Evolutionary conservation across 352 stramenopile genomes (phyloP), one percentile per base, ranked within the genome.

Genomic region (Pythium aristosporum): DNA sequence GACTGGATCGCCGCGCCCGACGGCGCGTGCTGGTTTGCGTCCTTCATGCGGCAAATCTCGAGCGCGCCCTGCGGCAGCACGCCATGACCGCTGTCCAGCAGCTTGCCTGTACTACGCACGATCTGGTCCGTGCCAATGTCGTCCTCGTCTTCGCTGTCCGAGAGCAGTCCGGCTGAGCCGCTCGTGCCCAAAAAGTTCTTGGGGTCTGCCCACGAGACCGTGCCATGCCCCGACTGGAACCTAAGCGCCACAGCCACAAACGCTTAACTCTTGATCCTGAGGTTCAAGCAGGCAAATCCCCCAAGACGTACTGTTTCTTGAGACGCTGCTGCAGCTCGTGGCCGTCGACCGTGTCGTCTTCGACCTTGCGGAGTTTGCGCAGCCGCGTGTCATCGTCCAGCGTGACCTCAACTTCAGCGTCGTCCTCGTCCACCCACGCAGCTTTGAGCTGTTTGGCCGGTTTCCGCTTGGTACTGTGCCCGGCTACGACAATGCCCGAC

Each of bases 21-120:
- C 41, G 87, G 87, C 34, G 81, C 79, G 62, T 96, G 87, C 65
- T 96, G 85, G 73, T 98, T 98, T 21, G 92, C 89, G 63, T 98
- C 93, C 59, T 96, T 96, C 72, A 96, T 87, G 32, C 91, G 82
- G 10, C 61, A 69, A 11, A 96, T 74, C 5, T 91, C 82, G 10
- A 95, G 71, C 47, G 75, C 68, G 5, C 76, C 82, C 37, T 87
- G 82, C n/a, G 71, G 67, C 36, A 95, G 52, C 32, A 90, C 54
- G 21, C 88, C 81, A 20, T 76, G 65, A 11, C 73, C 74, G 1
- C 62, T 56, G 44, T 87, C 77, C 42, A 93, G 67, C 66, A 95
- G 68, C 47, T 80, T 79, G 44, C 70, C 69, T 1, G 81, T 88
- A 49, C 68, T 88, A 44, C 83, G 79, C 32, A 89, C 64, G 37